Conservation (phyloP, 202 grass and related monocot genomes). For the Dendrocalamus latiflorus region DNA sequence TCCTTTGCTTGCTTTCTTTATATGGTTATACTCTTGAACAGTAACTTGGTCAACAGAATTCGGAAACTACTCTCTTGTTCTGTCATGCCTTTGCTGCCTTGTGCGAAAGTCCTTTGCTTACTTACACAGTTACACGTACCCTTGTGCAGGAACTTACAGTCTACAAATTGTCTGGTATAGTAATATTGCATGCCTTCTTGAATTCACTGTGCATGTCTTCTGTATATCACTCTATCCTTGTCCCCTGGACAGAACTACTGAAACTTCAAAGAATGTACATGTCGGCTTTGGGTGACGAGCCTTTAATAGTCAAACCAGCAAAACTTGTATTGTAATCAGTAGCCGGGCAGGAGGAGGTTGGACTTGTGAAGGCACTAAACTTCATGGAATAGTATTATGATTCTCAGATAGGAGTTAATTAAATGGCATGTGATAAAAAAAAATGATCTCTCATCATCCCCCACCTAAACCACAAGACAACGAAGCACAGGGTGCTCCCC, state of each 20-base stretch:
- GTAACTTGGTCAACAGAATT: too few relatives aligned
- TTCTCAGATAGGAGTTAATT: conserved; percentile 9
- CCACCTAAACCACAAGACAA: conserved; percentile 14
- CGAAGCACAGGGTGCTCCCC: conserved; percentile 1
- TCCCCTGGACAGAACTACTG: background rate
- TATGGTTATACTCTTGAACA: too few relatives aligned
- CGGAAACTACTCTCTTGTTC: too few relatives aligned
- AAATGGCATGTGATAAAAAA: conserved; percentile 18
- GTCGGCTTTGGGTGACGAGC: conserved; percentile 12
- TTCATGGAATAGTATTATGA: conserved; percentile 25
- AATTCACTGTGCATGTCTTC: background rate
- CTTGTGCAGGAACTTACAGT: too few relatives aligned
- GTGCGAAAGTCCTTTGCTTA: too few relatives aligned
- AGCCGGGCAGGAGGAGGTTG: conserved; percentile 15
- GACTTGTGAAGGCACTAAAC: conserved; percentile 5
- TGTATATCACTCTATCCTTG: background rate
- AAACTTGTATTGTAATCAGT: background rate
- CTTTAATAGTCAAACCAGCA: conserved; percentile 18
- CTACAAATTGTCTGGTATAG: too few relatives aligned
- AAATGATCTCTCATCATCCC: conserved; percentile 9
- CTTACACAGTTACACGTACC: too few relatives aligned
- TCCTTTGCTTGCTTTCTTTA: too few relatives aligned
- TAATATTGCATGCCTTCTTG: too few relatives aligned
- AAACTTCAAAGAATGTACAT: background rate
- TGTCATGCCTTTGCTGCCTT: too few relatives aligned